Evolutionary conservation across 2,329 filamentous ascomycete species (phyloP).

Genomic region (Talaromyces sp.): DNA sequence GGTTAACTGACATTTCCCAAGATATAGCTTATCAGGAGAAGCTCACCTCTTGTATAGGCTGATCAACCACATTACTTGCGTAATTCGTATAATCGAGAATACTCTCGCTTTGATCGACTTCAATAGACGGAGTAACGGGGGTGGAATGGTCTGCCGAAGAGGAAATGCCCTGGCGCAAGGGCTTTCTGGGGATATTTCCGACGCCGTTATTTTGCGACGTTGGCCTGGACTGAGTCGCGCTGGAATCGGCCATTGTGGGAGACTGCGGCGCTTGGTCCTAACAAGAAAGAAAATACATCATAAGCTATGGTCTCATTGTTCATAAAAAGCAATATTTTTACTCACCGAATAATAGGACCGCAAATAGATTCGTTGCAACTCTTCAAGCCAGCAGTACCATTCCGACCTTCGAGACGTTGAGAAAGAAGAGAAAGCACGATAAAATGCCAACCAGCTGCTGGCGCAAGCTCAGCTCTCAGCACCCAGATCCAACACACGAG

Average conservation of each 20-base stretch:
- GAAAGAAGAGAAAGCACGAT: background rate
- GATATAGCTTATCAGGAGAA: slow-evolving; percentile 4
- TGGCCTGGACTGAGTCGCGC: background rate
- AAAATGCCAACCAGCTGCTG: background rate
- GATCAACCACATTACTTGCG: slow-evolving; percentile 8
- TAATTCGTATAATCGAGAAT: background rate
- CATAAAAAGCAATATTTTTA: background rate
- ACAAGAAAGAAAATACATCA: background rate
- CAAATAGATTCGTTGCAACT: background rate
- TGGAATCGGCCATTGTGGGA: background rate
- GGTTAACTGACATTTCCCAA: background rate
- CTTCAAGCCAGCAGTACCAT: background rate
- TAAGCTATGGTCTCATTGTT: background rate
- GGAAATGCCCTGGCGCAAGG: background rate
- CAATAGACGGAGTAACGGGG: background rate
- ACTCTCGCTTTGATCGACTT: background rate
- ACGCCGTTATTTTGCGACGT: slow-evolving; percentile 1
- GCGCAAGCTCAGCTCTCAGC: background rate
- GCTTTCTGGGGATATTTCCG: slow-evolving; percentile 8
- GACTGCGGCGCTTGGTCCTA: background rate
- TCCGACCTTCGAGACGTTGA: background rate
- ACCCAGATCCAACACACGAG: background rate
- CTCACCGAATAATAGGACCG: background rate
- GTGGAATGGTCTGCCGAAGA: background rate
- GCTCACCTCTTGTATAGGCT: slow-evolving; percentile 14